phyloP scores from a whole-genome alignment of 169 alveolate species.

The Eimeria zaria region DNA sequence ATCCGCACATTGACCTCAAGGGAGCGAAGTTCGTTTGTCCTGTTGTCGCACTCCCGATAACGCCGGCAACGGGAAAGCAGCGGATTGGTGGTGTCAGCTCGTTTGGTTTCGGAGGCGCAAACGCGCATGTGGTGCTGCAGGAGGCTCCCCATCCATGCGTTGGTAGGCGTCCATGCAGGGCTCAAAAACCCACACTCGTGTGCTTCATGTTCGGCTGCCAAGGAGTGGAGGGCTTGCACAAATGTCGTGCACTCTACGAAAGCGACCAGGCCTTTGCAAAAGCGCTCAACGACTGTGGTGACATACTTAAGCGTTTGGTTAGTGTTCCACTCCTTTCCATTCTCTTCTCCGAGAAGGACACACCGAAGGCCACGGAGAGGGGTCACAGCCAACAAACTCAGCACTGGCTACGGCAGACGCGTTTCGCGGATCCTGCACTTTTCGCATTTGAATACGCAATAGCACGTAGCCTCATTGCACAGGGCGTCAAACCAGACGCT shows the following conservation, averaged over 20 bases:
- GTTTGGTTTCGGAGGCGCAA: constrained; percentile 91
- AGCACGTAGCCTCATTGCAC: constrained; percentile 87
- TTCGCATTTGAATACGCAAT: constrained; percentile 91
- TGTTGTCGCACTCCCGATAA: constrained; percentile 77
- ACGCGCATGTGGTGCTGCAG: constrained; percentile 90
- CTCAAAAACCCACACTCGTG: constrained; percentile 78
- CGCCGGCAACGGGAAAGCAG: constrained; percentile 66
- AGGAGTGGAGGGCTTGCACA: constrained; percentile 85
- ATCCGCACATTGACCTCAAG: constrained; percentile 91
- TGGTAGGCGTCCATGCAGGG: constrained; percentile 54
- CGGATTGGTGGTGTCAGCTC: constrained; percentile 89
- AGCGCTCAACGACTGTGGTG: constrained; percentile 88
- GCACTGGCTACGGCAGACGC: constrained; percentile 82
- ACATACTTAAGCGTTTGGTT: constrained; percentile 86
- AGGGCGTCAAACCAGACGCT: constrained; percentile 90
- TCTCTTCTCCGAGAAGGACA: constrained; percentile 80
- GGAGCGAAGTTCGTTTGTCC: constrained; percentile 89
- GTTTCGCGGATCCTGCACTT: constrained; percentile 89
- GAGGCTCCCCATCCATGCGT: constrained; percentile 82
- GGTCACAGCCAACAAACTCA: constrained; percentile 39
- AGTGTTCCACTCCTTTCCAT: constrained; percentile 87
- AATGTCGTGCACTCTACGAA: constrained; percentile 89
- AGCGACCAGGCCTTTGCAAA: constrained; percentile 87
- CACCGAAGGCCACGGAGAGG: constrained; percentile 69
- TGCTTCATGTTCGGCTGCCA: constrained; percentile 88